A percentile compares a stretch with the other conserved stretches of the same genome.
Evolutionary conservation across 495 filamentous ascomycete species (phyloP).

Genomic region (Neurospora sp.): DNA sequence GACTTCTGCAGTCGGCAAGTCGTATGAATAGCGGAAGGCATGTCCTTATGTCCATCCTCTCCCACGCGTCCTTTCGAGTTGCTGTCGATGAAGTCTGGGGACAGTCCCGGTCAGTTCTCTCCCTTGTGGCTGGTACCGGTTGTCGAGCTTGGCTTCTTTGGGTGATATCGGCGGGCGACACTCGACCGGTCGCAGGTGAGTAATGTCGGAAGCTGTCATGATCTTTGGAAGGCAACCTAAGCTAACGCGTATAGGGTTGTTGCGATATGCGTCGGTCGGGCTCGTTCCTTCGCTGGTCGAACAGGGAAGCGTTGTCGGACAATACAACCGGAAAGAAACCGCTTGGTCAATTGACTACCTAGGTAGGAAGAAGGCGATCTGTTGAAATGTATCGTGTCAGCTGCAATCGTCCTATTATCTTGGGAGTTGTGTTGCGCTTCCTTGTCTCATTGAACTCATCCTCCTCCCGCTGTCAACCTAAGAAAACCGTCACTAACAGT

Average conservation of each 20-base stretch:
- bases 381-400: neutral
- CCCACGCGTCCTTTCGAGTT: neutral
- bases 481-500: neutral
- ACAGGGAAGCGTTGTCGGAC: neutral
- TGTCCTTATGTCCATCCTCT: neutral
- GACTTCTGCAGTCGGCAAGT: neutral
- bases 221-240: neutral
- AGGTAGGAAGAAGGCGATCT: neutral
- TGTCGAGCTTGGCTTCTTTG: neutral
- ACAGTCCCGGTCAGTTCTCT: neutral
- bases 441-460: neutral
- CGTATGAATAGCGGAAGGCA: neutral
- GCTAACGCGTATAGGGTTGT: neutral
- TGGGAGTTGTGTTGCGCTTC: neutral
- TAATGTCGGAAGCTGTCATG: neutral
- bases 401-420: neutral
- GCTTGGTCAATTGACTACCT: neutral
- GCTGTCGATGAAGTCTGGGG: neutral
- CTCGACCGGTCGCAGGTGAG: neutral
- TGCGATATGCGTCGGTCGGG: neutral
- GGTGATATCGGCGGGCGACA: neutral
- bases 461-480: neutral
- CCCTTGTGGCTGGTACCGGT: neutral
- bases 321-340: neutral
- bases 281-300: neutral